These are phyloP conservation scores for Ehretia macrophylla DNA, from an alignment of 257 asterid genomes.

Conservation along the genomic window DNA sequence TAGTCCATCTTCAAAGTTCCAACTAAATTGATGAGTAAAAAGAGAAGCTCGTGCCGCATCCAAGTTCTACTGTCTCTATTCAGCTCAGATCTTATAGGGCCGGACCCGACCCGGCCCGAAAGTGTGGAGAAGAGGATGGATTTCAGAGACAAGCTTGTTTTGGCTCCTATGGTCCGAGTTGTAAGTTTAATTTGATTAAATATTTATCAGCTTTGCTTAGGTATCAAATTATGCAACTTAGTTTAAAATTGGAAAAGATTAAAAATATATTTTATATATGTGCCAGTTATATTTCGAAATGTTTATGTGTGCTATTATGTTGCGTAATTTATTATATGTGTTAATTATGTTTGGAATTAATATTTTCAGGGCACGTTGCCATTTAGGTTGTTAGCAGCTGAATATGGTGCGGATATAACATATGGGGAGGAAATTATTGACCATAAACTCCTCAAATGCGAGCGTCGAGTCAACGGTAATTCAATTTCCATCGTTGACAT, in stretches of 20 bases:
- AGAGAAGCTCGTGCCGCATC: not conserved
- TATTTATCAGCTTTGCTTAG: not conserved
- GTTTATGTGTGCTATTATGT: too few species aligned
- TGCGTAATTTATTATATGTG: too few species aligned
- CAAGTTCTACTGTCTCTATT: not conserved
- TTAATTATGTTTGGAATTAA: not conserved
- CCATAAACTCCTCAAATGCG: conserved; percentile 84
- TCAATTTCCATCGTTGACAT: not conserved
- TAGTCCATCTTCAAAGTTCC: not conserved
- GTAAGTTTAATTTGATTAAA: conserved; percentile 35
- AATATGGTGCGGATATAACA: conserved; percentile 83
- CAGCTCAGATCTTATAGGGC: not conserved
- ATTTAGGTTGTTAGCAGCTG: conserved; percentile 77
- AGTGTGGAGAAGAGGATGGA: conserved; percentile 32
- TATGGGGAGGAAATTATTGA: conserved; percentile 96
- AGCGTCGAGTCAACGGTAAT: conserved; percentile 66
- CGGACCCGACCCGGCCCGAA: not conserved
- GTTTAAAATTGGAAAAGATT: too few species aligned
- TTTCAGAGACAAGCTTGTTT: conserved; percentile 69
- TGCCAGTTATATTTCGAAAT: too few species aligned
- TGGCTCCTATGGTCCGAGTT: conserved; percentile 96
- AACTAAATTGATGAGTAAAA: not conserved
- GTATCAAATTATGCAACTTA: not conserved
- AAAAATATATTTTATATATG: not conserved
- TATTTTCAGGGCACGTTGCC: conserved; percentile 83